Base-by-base conservation (phyloP, 1,139 yeast genomes). In the Kodamaea derodonti region DNA sequence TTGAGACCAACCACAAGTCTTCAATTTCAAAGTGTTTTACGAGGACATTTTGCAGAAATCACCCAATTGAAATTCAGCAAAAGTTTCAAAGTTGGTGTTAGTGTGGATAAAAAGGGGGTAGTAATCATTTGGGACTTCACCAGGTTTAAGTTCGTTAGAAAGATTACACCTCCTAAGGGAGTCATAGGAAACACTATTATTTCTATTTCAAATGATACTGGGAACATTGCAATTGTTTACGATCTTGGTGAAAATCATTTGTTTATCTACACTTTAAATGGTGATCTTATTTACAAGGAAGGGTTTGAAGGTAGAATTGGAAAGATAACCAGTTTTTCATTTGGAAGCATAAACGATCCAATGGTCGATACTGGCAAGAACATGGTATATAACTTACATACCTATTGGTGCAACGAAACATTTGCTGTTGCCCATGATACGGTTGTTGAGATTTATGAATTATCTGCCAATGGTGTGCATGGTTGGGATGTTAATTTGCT, bases 121-220 rank as follows among this genome's bases (percentile, higher is more conserved):
- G 73, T 73, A 3, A 69, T 67, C 17, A 41, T 75, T 5, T 81
- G 90, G 90, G 84, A 83, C 46, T 47, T 75, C 29, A 65, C 76
- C 0, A 55, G 80, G 22, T 66, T 63, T 36, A 69, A 65, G 34
- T 65, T 69, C 33, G 69, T 83, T 9, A 55, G 83, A 36, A 58
- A 60, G 32, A 48, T 82, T 2, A 20, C 38, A 3, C 48, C 52
- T 4, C 44, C 51, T 1, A 28, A 4, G 45, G 48, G 2, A 38
- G 39, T 2, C 31, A 33, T 12, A 43, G 43, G 6, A 53, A 57
- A n/a, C 47, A 35, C 47, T 6, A 14, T 61, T 18, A 54, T 70
- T 3, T 61, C 75, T 7, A 64, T 81, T 16, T 76, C 84, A 1
- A 68, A 73, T 44, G 77, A 75, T 36, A 60, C 76, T 0, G 88